These are phyloP conservation scores for Lactarius vividus DNA, from an alignment of 768 basidiomycete species.

Conservation along the genomic window DNA sequence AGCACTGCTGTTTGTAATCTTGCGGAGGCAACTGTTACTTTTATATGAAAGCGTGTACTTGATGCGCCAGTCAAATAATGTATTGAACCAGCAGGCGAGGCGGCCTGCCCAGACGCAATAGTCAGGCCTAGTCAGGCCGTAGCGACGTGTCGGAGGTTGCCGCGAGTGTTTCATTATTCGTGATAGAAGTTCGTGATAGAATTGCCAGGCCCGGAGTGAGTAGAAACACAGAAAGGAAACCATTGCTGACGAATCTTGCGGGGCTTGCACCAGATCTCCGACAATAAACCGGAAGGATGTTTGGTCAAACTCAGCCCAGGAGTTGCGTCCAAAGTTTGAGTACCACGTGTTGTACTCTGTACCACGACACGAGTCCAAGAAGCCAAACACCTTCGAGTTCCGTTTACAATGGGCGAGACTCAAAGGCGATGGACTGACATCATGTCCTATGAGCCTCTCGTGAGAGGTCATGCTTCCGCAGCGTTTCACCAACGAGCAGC, in stretches of 20 bases:
- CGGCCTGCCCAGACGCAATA: neutral
- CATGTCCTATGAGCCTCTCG: neutral
- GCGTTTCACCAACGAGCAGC: neutral
- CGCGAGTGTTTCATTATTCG: neutral
- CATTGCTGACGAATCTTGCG: constrained; percentile 20
- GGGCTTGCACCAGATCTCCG: neutral
- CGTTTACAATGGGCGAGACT: neutral
- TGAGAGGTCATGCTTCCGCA: neutral
- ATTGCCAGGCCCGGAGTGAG: neutral
- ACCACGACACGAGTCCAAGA: neutral
- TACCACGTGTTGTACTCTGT: neutral
- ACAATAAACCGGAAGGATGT: neutral
- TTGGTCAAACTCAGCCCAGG: neutral
- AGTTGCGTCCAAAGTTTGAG: neutral
- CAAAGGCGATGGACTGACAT: neutral
- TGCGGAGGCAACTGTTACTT: constrained; percentile 5
- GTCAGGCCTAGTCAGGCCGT: neutral
- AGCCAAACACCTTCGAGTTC: neutral
- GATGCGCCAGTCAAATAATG: neutral
- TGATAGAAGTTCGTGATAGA: neutral
- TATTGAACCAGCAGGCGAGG: neutral
- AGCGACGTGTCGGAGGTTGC: neutral
- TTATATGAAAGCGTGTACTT: neutral
- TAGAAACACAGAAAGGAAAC: neutral
- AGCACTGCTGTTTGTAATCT: constrained; percentile 17